phyloP scores from a whole-genome alignment of 2,329 filamentous ascomycete genomes.

The Penicillium brasilianum region DNA sequence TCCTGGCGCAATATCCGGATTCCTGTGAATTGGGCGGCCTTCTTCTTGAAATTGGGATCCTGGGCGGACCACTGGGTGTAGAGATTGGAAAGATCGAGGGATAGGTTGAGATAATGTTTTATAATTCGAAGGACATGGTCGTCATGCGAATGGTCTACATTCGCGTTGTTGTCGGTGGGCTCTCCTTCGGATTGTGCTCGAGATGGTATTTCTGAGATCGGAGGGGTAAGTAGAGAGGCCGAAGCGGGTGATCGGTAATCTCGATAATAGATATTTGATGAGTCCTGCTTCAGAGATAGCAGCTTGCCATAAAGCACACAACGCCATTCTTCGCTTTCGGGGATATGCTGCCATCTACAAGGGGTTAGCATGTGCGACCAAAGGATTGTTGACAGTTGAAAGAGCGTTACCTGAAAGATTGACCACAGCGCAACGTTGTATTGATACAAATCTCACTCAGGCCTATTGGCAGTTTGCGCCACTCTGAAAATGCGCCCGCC shows the following conservation, averaged over 20 bases:
- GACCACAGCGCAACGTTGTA: conserved; percentile 90
- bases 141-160: conserved; percentile 37
- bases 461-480: conserved; percentile 83
- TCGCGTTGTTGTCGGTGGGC: conserved; percentile 31
- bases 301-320: conserved; percentile 86
- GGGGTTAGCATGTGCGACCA: conserved; percentile 9
- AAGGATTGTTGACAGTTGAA: not conserved
- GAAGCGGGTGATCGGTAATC: conserved; percentile 56
- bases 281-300: conserved; percentile 82
- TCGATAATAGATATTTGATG: conserved; percentile 77
- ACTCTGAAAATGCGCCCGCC: conserved; percentile 67
- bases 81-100: conserved; percentile 72
- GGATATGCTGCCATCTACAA: conserved; percentile 76
- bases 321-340: conserved; percentile 81
- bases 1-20: conserved; percentile 93
- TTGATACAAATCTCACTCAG: conserved; percentile 90
- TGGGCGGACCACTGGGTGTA: conserved; percentile 86
- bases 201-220: conserved; percentile 45
- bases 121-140: conserved; percentile 78
- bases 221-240: conserved; percentile 31
- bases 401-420: conserved; percentile 73
- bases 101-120: conserved; percentile 84
- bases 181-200: conserved; percentile 26
- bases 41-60: conserved; percentile 86
- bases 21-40: conserved; percentile 84